Evolutionary conservation across 2,329 filamentous ascomycete genomes (phyloP), one percentile per base, ranked within the genome.

Genomic region (Chaetomiaceae sp.): DNA sequence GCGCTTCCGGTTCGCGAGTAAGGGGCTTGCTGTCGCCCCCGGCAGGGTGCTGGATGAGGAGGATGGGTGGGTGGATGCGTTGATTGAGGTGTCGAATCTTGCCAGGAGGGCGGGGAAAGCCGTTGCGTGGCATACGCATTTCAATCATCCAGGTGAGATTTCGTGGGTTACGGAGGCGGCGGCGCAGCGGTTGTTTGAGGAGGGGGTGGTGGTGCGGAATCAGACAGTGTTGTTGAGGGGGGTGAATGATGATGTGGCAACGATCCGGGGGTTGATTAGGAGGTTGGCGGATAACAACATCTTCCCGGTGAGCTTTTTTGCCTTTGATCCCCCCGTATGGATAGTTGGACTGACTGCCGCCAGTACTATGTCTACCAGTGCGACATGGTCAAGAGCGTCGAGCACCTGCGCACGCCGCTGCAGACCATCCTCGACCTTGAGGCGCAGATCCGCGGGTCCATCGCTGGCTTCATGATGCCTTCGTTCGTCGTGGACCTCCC

Each of bases 351-450:
- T 19, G 19, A 14, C 34, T 19, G 19, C 58, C 56, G n/a, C 34
- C 59, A 82, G 76, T 85, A 85, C 65, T 86, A 86, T 60, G 77
- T 86, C 47, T 86, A 85, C 65, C 81, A 84, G 62, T 79, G 78
- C 43, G 83, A 86, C 64, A 81, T 85, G 76, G 80, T 84, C 8
- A 67, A 72, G 25, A 78, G 76, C 40, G 72, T 81, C 2, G 83
- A 86, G 68, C 82, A 86, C 61, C 70, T 85, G 20, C 78, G 83
- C 7, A 86, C 82, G 0, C 81, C 81, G 2, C 72, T 86, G 11
- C 72, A 73, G 39, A 81, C 77, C 2, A 82, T 83, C 43, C 71
- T 85, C 15, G 69, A 81, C 17, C 69, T 86, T 0, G 82, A 86
- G 64, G 71, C 75, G 20, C 64, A 79, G 38, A 72, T 86, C 51